These are phyloP conservation scores for Leishmania aethiopica DNA, from an alignment of 208 protist species.

Conservation along the genomic window DNA sequence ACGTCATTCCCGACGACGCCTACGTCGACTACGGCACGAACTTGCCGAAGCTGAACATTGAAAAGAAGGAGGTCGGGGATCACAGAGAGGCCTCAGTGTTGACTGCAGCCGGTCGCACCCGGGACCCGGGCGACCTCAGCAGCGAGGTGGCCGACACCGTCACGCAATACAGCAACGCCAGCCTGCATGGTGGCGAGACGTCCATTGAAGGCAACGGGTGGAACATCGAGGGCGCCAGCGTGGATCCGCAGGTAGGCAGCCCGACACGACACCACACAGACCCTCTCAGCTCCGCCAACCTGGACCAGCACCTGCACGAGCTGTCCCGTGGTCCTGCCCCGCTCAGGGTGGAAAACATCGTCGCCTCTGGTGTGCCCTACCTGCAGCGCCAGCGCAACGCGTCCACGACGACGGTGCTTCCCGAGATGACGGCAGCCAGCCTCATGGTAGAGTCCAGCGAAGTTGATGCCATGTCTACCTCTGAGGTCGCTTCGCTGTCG, in stretches of 20 bases:
- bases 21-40: constrained; percentile 20
- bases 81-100: constrained; percentile 20
- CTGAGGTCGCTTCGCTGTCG: constrained; percentile 21
- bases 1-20: constrained; percentile 35
- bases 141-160: constrained; percentile 23
- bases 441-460: constrained; percentile 50
- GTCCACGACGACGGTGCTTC: constrained; percentile 5
- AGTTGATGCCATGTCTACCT: constrained; percentile 35
- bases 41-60: neutral
- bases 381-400: neutral
- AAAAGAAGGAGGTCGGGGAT: constrained; percentile 1
- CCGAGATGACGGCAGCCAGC: constrained; percentile 27
- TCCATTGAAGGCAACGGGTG: constrained; percentile 32
- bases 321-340: constrained; percentile 46
- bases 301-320: constrained; percentile 51
- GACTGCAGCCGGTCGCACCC: constrained; percentile 16
- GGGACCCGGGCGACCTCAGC: constrained; percentile 19
- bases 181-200: constrained; percentile 14
- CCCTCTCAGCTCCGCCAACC: constrained; percentile 50
- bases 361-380: constrained; percentile 11
- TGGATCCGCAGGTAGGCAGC: constrained; percentile 38
- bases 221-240: constrained; percentile 42
- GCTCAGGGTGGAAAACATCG: constrained; percentile 48
- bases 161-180: constrained; percentile 24
- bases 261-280: constrained; percentile 29